Evolutionary conservation across 495 filamentous ascomycete species (phyloP).

Genomic region (Monascus purpureus): DNA sequence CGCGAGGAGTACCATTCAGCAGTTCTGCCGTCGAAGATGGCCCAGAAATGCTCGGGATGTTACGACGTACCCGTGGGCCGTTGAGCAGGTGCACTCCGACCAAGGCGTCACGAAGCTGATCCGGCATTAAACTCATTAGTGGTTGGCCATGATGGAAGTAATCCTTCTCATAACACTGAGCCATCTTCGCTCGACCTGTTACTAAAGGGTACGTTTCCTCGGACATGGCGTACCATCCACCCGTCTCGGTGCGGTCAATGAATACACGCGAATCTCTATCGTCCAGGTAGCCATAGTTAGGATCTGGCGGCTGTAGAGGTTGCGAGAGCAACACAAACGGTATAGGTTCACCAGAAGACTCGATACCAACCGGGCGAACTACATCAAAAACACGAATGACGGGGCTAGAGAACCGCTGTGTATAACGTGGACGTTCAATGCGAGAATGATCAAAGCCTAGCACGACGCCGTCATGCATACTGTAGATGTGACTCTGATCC

Average conservation of each 20-base stretch:
- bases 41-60: conserved; percentile 23
- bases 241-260: conserved; percentile 70
- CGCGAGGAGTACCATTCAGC: conserved; percentile 29
- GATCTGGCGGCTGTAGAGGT: conserved; percentile 52
- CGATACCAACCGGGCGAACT: conserved; percentile 48
- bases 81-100: conserved; percentile 39
- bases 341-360: conserved; percentile 40
- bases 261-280: conserved; percentile 57
- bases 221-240: conserved; percentile 90
- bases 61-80: conserved; percentile 19
- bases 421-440: conserved; percentile 41
- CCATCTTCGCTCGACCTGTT: conserved; percentile 50
- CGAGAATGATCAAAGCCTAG: conserved; percentile 62
- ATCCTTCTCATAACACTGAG: conserved; percentile 49
- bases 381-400: conserved; percentile 89
- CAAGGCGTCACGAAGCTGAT: conserved; percentile 33
- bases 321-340: conserved; percentile 74
- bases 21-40: conserved; percentile 13
- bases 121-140: conserved; percentile 25
- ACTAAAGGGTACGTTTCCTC: conserved; percentile 74
- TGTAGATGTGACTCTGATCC: conserved; percentile 81
- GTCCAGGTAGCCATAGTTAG: conserved; percentile 39
- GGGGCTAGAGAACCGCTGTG: conserved; percentile 61
- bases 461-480: conserved; percentile 73
- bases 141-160: conserved; percentile 31